Base-by-base conservation (phyloP, 805 yeast species). In the Diddensiella caesifluorescens region DNA sequence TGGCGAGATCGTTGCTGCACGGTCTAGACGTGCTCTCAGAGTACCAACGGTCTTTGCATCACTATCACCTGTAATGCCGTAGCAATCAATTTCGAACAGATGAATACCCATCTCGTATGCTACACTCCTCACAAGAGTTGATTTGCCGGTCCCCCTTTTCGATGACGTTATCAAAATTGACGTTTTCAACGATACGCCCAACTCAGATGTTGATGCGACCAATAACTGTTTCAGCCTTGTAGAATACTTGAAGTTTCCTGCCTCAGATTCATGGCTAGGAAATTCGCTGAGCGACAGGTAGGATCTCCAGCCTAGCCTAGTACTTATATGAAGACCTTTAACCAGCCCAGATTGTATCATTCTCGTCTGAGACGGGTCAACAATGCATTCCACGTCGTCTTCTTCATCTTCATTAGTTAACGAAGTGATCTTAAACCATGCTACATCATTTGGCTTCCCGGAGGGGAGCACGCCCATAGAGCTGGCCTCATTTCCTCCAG, bases 361-460 rank as follows among this genome's bases (percentile, higher is more conserved):
- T 33, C 80, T 70, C 0, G 95, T 84, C 45, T 73, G 73, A 0
- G 68, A 48, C 0, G 95, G 79, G 58, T 83, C 88, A 26, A 89
- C 73, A 0, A 79, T 56, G 51, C 64, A 82, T 52, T 58, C 56
- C n/a, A n/a, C n/a, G n/a, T n/a, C n/a, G 5, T 38, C 29, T 1
- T 33, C 36, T 12, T 45, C 53, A 20, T 45, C 45, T 13, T 41
- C 34, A 6, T 55, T 48, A 2, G 33, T 38, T 3, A 79, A 65
- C 4, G 74, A 80, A 2, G 75, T 68, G 1, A 90, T 74, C 50
- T 75, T 75, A 61, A 88, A 90, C 96, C 96, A 90, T 0, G 88
- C 95, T 15, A 89, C 73, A 0, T 76, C 67, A 56, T 88, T 86
- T 1, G 84, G 78, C 18, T 69, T 69, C 0, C 85, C 86, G 2